A percentile compares a stretch with the other conserved stretches of the same genome.
Conservation (phyloP, 1,284 basidiomycete genomes). For the Trametes versicolor region DNA sequence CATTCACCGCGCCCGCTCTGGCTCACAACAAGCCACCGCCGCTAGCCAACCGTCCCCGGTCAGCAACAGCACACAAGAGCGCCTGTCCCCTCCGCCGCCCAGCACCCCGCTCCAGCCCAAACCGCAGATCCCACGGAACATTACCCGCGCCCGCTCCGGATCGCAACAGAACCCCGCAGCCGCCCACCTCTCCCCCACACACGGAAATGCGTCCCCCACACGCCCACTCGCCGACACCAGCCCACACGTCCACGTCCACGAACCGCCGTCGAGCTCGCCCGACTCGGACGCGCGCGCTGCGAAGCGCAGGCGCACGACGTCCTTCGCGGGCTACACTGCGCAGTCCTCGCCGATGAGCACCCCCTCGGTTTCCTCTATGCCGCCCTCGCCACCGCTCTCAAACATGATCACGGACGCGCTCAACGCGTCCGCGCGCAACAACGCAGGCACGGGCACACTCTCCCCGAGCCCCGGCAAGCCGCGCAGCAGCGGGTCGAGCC, state of each 20-base stretch:
- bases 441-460: slow-evolving; percentile 6
- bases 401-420: slow-evolving; percentile 35
- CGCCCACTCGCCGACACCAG: not conserved
- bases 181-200: not conserved
- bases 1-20: not conserved
- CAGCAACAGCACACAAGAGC: not conserved
- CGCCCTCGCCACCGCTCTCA: slow-evolving; percentile 32
- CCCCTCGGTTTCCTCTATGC: slow-evolving; percentile 27
- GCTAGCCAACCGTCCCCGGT: not conserved
- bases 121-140: slow-evolving; percentile 16
- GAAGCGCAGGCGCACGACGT: slow-evolving; percentile 23
- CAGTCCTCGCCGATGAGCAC: slow-evolving; percentile 37
- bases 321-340: slow-evolving; percentile 30
- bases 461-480: not conserved
- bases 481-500: no score
- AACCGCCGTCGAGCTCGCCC: not conserved
- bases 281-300: slow-evolving; percentile 3
- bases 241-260: not conserved
- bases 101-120: slow-evolving; percentile 5
- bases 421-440: slow-evolving; percentile 27
- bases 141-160: not conserved
- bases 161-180: slow-evolving; percentile 1
- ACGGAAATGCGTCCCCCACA: not conserved
- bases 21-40: not conserved
- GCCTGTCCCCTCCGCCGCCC: not conserved